These are phyloP conservation scores for Gnetum montanum DNA, from an alignment of 75 land plant genomes.

Conservation along the genomic window DNA sequence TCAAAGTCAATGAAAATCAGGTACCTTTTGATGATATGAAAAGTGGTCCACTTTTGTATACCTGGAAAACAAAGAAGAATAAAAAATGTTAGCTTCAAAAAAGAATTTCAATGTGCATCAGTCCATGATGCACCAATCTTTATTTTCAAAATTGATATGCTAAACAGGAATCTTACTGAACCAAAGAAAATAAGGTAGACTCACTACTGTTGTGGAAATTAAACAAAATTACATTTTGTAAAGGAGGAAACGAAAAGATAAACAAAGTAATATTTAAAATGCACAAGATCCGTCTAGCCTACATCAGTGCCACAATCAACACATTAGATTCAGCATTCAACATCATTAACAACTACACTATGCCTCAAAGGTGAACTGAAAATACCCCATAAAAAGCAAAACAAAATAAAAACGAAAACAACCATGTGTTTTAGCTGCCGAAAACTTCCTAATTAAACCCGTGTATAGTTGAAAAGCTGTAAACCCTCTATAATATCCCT, in stretches of 20 bases:
- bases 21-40: constrained; percentile 85
- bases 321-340: too few relatives aligned
- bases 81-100: neutral
- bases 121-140: neutral
- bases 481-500: too few relatives aligned
- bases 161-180: neutral
- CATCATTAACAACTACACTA: too few relatives aligned
- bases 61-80: constrained; percentile 25
- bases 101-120: neutral
- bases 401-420: too few relatives aligned
- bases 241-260: neutral
- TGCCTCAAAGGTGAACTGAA: too few relatives aligned
- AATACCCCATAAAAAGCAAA: too few relatives aligned
- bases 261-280: neutral
- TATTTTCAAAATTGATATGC: neutral
- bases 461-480: too few relatives aligned
- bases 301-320: neutral
- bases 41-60: constrained; percentile 78
- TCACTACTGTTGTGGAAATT: neutral
- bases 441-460: too few relatives aligned
- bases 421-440: too few relatives aligned
- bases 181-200: neutral
- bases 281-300: neutral
- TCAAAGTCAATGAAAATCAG: too few relatives aligned
- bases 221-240: neutral